These are phyloP conservation scores for Oidium heveae DNA, from an alignment of 2,329 filamentous ascomycete species.

Conservation along the genomic window DNA sequence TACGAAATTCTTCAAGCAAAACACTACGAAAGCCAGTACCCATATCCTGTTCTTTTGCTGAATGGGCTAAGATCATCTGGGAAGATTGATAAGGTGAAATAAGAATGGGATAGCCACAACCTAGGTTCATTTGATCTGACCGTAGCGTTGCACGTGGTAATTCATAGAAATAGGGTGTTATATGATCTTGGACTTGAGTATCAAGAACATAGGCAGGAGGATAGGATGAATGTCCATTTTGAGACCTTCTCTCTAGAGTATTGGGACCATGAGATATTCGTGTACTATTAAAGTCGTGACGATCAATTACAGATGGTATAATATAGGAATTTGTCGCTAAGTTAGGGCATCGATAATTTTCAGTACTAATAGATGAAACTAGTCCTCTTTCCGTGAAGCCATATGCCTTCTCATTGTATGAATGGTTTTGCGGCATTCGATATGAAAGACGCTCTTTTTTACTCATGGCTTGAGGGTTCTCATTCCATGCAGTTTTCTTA, in stretches of 20 bases:
- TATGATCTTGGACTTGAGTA: slow-evolving; percentile 13
- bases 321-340: slow-evolving; percentile 12
- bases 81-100: slow-evolving; percentile 9
- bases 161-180: slow-evolving; percentile 17
- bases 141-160: slow-evolving; percentile 16
- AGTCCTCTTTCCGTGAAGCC: slow-evolving; percentile 10
- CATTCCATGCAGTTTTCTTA: slow-evolving; percentile 10
- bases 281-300: slow-evolving; percentile 10
- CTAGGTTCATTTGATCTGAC: slow-evolving; percentile 11
- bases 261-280: slow-evolving; percentile 8
- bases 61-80: slow-evolving; percentile 10
- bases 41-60: slow-evolving; percentile 14
- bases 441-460: slow-evolving; percentile 9
- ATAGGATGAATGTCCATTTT: slow-evolving; percentile 9
- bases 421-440: slow-evolving; percentile 12
- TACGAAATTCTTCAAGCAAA: slow-evolving; percentile 57
- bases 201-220: slow-evolving; percentile 16
- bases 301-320: slow-evolving; percentile 9
- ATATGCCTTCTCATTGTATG: slow-evolving; percentile 9
- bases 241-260: slow-evolving; percentile 11
- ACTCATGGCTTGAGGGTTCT: slow-evolving; percentile 8
- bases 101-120: slow-evolving; percentile 15
- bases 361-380: slow-evolving; percentile 12
- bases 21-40: slow-evolving; percentile 36
- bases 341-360: slow-evolving; percentile 12